Percentiles rank a stretch among this genome's conserved stretches.
Conservation (phyloP, 345 rosid species). For the Gossypioides kirkii region DNA sequence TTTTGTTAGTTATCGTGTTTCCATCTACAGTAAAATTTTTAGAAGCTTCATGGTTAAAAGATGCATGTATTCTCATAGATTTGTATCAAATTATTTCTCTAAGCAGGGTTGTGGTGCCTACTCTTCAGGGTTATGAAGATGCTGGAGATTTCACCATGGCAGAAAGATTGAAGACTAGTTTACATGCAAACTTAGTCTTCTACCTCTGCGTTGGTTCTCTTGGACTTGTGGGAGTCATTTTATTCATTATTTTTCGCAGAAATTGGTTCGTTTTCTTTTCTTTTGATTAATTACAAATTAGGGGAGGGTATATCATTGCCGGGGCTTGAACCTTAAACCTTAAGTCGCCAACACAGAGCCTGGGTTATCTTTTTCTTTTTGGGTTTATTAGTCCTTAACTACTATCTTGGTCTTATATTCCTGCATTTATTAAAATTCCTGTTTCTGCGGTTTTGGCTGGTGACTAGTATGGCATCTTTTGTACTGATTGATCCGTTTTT, state of each 20-base stretch:
- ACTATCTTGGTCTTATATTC: background rate
- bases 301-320: too few species aligned
- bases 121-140: conserved; percentile 85
- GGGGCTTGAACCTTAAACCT: too few species aligned
- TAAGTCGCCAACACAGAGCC: too few species aligned
- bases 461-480: background rate
- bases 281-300: background rate
- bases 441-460: background rate
- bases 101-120: conserved; percentile 82
- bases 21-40: background rate
- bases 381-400: too few species aligned
- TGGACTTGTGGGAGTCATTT: conserved; percentile 64
- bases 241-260: conserved; percentile 46
- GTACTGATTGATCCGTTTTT: background rate
- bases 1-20: background rate
- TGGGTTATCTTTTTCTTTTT: background rate
- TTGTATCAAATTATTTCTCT: conserved; percentile 35
- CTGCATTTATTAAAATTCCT: background rate
- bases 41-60: conserved; percentile 9
- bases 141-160: conserved; percentile 75
- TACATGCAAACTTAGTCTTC: conserved; percentile 64
- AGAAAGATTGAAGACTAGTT: conserved; percentile 68
- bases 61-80: conserved; percentile 31
- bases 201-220: conserved; percentile 65
- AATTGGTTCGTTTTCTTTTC: conserved; percentile 30